Evolutionary conservation across 2,329 filamentous ascomycete genomes (phyloP).

Genomic region (Cadophora sp.): DNA sequence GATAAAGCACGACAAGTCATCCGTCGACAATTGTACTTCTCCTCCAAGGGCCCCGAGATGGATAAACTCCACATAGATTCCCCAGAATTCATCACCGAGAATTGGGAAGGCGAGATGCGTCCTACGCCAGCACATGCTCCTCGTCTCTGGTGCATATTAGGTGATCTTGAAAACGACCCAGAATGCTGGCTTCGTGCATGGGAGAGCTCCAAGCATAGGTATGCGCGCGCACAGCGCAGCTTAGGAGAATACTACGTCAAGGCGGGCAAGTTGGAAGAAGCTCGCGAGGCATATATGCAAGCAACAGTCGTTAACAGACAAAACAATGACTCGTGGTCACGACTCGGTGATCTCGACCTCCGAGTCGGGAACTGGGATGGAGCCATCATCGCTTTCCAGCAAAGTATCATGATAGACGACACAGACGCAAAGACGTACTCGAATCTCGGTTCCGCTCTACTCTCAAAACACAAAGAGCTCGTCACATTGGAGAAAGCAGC

Average conservation of each 20-base stretch:
- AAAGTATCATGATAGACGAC: conserved; percentile 85
- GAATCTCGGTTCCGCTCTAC: conserved; percentile 86
- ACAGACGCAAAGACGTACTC: conserved; percentile 93
- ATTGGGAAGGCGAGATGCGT: conserved; percentile 67
- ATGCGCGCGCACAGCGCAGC: conserved; percentile 85
- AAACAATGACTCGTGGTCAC: conserved; percentile 86
- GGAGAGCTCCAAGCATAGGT: conserved; percentile 81
- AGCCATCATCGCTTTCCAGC: conserved; percentile 82
- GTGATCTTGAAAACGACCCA: conserved; percentile 81
- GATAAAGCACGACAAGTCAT: conserved; percentile 81
- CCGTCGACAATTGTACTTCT: conserved; percentile 78
- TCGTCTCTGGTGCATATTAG: conserved; percentile 89
- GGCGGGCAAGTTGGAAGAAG: conserved; percentile 68
- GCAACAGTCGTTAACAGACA: conserved; percentile 82
- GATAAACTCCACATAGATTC: conserved; percentile 54
- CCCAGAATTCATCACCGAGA: conserved; percentile 62
- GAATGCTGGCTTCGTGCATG: conserved; percentile 84
- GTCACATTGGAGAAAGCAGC: conserved; percentile 46
- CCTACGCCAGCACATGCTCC: conserved; percentile 82
- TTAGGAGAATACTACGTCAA: conserved; percentile 80
- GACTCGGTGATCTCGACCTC: conserved; percentile 86
- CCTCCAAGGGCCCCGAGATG: conserved; percentile 53
- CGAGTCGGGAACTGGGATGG: conserved; percentile 78
- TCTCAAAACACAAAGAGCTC: conserved; percentile 67
- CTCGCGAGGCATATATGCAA: conserved; percentile 78